Percentiles rank a stretch among this genome's conserved stretches.
Conservation (phyloP, 768 basidiomycete species). For the Coprinopsis cinerea region DNA sequence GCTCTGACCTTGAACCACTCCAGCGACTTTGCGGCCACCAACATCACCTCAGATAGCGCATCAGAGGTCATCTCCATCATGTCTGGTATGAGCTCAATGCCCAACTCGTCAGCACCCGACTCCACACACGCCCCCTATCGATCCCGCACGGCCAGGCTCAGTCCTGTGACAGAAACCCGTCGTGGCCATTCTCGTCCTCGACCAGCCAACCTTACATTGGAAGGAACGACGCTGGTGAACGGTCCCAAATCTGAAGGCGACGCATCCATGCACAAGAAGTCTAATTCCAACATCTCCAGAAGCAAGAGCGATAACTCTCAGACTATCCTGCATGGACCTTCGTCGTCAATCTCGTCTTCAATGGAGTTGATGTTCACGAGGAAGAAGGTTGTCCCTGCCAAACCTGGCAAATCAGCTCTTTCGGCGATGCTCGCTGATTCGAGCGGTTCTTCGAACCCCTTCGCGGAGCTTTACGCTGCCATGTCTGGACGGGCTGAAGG, state of each 20-base stretch:
- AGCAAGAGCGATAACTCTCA: constrained; percentile 9
- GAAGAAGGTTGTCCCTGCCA: constrained; percentile 38
- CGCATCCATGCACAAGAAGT: constrained; percentile 1
- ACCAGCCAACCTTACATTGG: constrained; percentile 42
- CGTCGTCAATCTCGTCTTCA: constrained; percentile 2
- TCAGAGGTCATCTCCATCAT: constrained; percentile 60
- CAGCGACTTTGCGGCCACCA: constrained; percentile 67
- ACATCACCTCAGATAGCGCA: constrained; percentile 49
- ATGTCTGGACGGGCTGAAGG: constrained; percentile 73
- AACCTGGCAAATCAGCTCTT: constrained; percentile 54
- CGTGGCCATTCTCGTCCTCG: constrained; percentile 14
- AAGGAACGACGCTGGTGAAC: constrained; percentile 28
- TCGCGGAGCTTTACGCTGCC: constrained; percentile 79
- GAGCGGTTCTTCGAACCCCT: constrained; percentile 71
- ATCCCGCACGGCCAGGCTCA: constrained; percentile 40
- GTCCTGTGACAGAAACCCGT: constrained; percentile 55
- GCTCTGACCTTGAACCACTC: neutral
- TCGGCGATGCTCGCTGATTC: constrained; percentile 71
- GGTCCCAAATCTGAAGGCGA: constrained; percentile 7
- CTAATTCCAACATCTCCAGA: neutral
- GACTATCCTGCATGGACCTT: neutral
- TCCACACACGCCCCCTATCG: constrained; percentile 40
- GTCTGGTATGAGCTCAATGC: constrained; percentile 48
- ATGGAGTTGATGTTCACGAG: constrained; percentile 40
- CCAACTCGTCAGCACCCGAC: constrained; percentile 46